Evolutionary conservation across 2,329 filamentous ascomycete genomes (phyloP).

Genomic region (Penicillium palitans): DNA sequence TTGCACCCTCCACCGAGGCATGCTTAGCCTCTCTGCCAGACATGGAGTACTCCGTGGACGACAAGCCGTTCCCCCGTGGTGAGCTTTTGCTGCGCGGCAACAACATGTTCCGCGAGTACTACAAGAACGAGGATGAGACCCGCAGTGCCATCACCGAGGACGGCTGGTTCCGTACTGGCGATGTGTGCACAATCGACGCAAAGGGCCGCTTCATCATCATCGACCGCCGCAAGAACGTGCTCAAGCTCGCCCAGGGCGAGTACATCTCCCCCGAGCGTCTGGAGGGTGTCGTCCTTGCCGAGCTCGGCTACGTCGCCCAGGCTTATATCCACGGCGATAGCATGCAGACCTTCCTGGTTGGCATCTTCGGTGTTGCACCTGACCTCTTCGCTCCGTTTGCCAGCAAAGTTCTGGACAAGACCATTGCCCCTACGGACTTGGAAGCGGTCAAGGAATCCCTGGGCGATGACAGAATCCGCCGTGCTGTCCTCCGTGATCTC

Average conservation of each 20-base stretch:
- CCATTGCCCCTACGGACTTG: conserved; percentile 64
- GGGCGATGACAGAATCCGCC: conserved; percentile 68
- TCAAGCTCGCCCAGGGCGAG: conserved; percentile 96
- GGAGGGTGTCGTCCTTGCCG: conserved; percentile 89
- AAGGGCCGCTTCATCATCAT: conserved; percentile 88
- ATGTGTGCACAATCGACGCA: conserved; percentile 83
- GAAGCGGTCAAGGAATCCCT: conserved; percentile 67
- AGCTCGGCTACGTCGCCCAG: conserved; percentile 72
- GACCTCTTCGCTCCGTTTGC: conserved; percentile 80
- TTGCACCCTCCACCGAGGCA: conserved; percentile 67
- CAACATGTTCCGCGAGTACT: conserved; percentile 83
- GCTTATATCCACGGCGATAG: conserved; percentile 91
- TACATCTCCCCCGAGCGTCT: conserved; percentile 97
- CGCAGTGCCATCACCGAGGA: conserved; percentile 76
- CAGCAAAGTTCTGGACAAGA: conserved; percentile 69
- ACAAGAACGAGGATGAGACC: conserved; percentile 86
- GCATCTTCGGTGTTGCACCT: conserved; percentile 83
- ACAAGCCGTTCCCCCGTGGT: conserved; percentile 86
- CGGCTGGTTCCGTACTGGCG: conserved; percentile 96
- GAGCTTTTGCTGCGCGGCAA: conserved; percentile 82
- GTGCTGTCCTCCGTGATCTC: conserved; percentile 74
- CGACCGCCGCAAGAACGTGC: conserved; percentile 97
- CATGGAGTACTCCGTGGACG: conserved; percentile 85
- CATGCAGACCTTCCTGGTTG: conserved; percentile 77
- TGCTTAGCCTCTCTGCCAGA: conserved; percentile 87